A percentile compares a stretch with the other conserved stretches of the same genome.
phyloP scores from a whole-genome alignment of 208 protist genomes.

The Leptomonas pyrrhocoris region DNA sequence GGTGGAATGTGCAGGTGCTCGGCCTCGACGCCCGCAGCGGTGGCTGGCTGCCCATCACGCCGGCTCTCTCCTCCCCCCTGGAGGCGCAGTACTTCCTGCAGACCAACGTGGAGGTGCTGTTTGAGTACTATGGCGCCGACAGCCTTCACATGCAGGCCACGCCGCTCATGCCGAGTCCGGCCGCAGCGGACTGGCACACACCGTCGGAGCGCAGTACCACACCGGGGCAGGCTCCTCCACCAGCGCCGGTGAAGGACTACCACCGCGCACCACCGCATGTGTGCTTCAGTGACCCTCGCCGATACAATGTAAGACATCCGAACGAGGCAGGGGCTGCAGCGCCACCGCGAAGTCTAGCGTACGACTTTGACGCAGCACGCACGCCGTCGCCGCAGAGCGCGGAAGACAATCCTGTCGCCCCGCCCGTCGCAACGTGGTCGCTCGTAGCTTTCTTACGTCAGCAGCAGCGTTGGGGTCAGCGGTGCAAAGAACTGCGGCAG shows the following conservation, averaged over 20 bases:
- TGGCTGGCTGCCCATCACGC: slow-evolving; percentile 29
- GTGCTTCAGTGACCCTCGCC: background rate
- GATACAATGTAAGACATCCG: background rate
- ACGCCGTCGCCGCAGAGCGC: background rate
- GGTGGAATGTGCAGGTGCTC: slow-evolving; percentile 37
- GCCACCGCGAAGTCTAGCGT: slow-evolving; percentile 13
- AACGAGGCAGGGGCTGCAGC: background rate
- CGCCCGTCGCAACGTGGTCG: slow-evolving; percentile 10
- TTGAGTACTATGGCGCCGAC: slow-evolving; percentile 21
- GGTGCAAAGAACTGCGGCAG: slow-evolving; percentile 13
- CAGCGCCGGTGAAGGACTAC: slow-evolving; percentile 19
- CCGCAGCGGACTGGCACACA: slow-evolving; percentile 21
- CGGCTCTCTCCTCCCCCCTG: slow-evolving; percentile 21
- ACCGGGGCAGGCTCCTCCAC: background rate
- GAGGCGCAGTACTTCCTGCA: slow-evolving; percentile 34
- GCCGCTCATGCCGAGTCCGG: background rate
- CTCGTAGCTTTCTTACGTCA: slow-evolving; percentile 18
- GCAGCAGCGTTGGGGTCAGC: slow-evolving; percentile 20
- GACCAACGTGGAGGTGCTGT: slow-evolving; percentile 39
- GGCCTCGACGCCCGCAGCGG: slow-evolving; percentile 18
- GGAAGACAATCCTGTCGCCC: background rate
- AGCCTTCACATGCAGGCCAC: slow-evolving; percentile 24
- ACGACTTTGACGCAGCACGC: slow-evolving; percentile 13
- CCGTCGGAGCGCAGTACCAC: slow-evolving; percentile 21
- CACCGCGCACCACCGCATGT: background rate